Percentiles rank a stretch among this genome's conserved stretches.
phyloP scores from a whole-genome alignment of 257 asterid genomes.

The Phtheirospermum japonicum region DNA sequence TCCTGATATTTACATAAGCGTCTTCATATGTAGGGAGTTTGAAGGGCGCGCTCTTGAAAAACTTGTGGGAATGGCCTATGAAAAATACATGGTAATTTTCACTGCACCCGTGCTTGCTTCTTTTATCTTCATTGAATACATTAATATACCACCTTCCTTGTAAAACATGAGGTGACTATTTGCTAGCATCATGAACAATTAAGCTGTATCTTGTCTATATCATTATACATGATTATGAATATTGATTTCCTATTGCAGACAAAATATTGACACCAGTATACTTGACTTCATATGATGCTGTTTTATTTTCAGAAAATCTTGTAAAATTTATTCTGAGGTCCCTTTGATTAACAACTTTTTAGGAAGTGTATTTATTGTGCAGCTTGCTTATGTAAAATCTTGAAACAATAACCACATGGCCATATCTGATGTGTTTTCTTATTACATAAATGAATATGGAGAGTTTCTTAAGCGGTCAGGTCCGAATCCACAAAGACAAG shows the following conservation, averaged over 20 bases:
- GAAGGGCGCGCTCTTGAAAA: slow-evolving; percentile 73
- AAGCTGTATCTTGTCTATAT: slow-evolving; percentile 9
- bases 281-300: neutral
- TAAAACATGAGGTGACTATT: slow-evolving; percentile 20
- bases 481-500: no score
- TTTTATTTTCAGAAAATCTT: slow-evolving; percentile 14
- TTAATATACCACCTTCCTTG: slow-evolving; percentile 11
- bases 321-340: neutral
- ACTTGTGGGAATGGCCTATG: slow-evolving; percentile 77
- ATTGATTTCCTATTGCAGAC: slow-evolving; percentile 1
- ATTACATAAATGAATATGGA: slow-evolving; percentile 3
- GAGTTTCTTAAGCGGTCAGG: neutral
- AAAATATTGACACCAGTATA: neutral
- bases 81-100: slow-evolving; percentile 76
- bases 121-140: slow-evolving; percentile 19
- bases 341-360: slow-evolving; percentile 4
- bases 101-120: slow-evolving; percentile 20
- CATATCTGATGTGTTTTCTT: slow-evolving; percentile 12
- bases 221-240: slow-evolving; percentile 12
- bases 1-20: slow-evolving; percentile 30
- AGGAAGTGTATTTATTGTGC: slow-evolving; percentile 17
- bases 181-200: slow-evolving; percentile 22
- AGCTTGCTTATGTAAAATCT: slow-evolving; percentile 12
- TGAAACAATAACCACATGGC: slow-evolving; percentile 9
- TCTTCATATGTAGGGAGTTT: slow-evolving; percentile 56